Conservation (phyloP, 1,284 basidiomycete genomes). For the Cutaneotrichosporon sp. region DNA sequence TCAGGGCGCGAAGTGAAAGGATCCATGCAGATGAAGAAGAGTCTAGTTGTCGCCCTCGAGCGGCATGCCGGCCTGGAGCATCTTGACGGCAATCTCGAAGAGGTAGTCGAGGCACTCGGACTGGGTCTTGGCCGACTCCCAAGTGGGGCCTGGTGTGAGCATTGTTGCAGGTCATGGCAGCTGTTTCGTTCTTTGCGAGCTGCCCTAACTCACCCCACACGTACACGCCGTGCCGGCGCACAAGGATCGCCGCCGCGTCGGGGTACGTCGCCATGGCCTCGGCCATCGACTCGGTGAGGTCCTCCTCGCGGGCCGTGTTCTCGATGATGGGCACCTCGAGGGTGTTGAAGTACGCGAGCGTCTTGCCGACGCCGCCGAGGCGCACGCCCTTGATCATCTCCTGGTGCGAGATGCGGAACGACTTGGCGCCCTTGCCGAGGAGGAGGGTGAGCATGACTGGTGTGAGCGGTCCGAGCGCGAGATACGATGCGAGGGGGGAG, state of each 20-base stretch:
- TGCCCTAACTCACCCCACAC: slow-evolving; percentile 67
- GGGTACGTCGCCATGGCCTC: slow-evolving; percentile 75
- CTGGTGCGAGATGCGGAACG: slow-evolving; percentile 70
- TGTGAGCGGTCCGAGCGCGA: slow-evolving; percentile 1
- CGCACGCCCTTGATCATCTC: slow-evolving; percentile 88
- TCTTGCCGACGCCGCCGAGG: slow-evolving; percentile 67
- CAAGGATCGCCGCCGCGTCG: slow-evolving; percentile 73
- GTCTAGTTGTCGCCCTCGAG: slow-evolving; percentile 41
- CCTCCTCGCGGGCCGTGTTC: slow-evolving; percentile 84
- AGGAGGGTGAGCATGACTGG: slow-evolving; percentile 76
- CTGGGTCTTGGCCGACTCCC: slow-evolving; percentile 87
- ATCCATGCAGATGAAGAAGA: slow-evolving; percentile 3
- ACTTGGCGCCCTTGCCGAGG: slow-evolving; percentile 60
- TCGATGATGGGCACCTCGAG: slow-evolving; percentile 83
- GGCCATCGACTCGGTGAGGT: slow-evolving; percentile 77
- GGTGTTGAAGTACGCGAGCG: slow-evolving; percentile 78
- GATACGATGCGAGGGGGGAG: not conserved
- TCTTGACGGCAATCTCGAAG: slow-evolving; percentile 68
- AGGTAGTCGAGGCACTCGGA: slow-evolving; percentile 85
- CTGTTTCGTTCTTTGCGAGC: too few species aligned
- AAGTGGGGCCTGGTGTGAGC: slow-evolving; percentile 62
- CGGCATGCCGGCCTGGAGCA: slow-evolving; percentile 45
- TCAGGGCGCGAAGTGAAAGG: not conserved
- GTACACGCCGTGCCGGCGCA: slow-evolving; percentile 78
- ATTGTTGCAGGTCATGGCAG: too few species aligned